Evolutionary conservation across 2,329 filamentous ascomycete species (phyloP).

Genomic region (Metarhizium rileyi): DNA sequence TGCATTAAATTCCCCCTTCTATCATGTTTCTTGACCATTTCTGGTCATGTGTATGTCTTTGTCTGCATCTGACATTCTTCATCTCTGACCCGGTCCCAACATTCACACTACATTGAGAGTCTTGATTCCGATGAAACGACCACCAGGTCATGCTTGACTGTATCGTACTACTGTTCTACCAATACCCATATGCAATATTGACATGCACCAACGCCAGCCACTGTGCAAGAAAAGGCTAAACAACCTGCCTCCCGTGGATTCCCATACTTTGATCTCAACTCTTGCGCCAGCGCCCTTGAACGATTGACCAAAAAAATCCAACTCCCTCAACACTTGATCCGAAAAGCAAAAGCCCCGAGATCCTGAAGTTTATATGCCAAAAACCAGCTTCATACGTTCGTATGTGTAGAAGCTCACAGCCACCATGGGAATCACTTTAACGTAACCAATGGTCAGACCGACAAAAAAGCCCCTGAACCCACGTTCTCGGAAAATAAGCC

Average conservation of each 20-base stretch:
- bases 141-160: neutral
- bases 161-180: neutral
- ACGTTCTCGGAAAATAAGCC: slow-evolving; percentile 63
- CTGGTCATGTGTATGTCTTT: no score
- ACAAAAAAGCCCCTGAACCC: slow-evolving; percentile 83
- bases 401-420: slow-evolving; percentile 62
- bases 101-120: neutral
- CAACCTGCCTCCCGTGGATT: neutral
- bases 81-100: no score
- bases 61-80: no score
- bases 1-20: no score
- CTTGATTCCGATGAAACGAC: neutral
- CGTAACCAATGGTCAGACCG: slow-evolving; percentile 86
- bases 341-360: neutral
- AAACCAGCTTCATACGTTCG: slow-evolving; percentile 50
- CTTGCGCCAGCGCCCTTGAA: slow-evolving; percentile 1
- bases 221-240: neutral
- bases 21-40: no score
- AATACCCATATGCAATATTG: neutral
- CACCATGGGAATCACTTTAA: slow-evolving; percentile 85
- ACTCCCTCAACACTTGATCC: slow-evolving; percentile 2
- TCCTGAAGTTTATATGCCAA: slow-evolving; percentile 48
- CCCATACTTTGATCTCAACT: neutral
- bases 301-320: neutral
- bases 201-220: neutral